Conservation (phyloP, 768 basidiomycete genomes). For the Clitopilus hobsonii region DNA sequence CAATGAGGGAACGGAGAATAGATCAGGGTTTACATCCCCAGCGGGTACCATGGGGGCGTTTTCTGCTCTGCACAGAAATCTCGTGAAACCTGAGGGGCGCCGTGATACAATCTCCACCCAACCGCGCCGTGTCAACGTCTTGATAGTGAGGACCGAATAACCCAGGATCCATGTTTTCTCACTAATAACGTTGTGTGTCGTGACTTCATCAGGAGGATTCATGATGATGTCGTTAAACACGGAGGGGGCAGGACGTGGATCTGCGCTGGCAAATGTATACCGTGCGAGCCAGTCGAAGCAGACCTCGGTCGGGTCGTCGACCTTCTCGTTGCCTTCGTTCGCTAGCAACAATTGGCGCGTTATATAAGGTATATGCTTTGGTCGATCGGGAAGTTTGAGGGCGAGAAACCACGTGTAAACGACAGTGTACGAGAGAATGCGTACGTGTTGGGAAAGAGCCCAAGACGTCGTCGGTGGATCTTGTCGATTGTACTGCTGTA, state of each 20-base stretch:
- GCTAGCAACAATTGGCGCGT: slow-evolving; percentile 82
- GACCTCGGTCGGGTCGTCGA: slow-evolving; percentile 92
- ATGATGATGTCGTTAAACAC: slow-evolving; percentile 77
- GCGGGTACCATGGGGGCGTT: slow-evolving; percentile 83
- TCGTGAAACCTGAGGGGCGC: slow-evolving; percentile 85
- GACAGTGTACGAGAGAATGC: slow-evolving; percentile 82
- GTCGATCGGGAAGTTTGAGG: slow-evolving; percentile 75
- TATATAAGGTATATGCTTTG: slow-evolving; percentile 80
- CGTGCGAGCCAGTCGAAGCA: slow-evolving; percentile 97
- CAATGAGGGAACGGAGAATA: slow-evolving; percentile 65
- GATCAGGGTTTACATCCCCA: slow-evolving; percentile 81
- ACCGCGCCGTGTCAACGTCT: slow-evolving; percentile 63
- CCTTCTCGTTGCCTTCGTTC: slow-evolving; percentile 64
- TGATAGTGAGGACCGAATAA: slow-evolving; percentile 79
- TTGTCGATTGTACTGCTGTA: slow-evolving; percentile 79
- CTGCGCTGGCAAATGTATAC: slow-evolving; percentile 91
- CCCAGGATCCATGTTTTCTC: slow-evolving; percentile 87
- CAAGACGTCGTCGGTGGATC: slow-evolving; percentile 65
- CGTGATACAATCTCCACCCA: slow-evolving; percentile 88
- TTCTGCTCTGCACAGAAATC: slow-evolving; percentile 80
- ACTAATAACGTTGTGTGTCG: slow-evolving; percentile 34
- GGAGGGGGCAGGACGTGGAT: slow-evolving; percentile 82
- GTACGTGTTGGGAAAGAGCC: slow-evolving; percentile 89
- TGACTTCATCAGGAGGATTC: slow-evolving; percentile 37
- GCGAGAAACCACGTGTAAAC: slow-evolving; percentile 96